Conservation (phyloP, 192 early-diverging fungal genomes). For the Coemansia reversa region DNA sequence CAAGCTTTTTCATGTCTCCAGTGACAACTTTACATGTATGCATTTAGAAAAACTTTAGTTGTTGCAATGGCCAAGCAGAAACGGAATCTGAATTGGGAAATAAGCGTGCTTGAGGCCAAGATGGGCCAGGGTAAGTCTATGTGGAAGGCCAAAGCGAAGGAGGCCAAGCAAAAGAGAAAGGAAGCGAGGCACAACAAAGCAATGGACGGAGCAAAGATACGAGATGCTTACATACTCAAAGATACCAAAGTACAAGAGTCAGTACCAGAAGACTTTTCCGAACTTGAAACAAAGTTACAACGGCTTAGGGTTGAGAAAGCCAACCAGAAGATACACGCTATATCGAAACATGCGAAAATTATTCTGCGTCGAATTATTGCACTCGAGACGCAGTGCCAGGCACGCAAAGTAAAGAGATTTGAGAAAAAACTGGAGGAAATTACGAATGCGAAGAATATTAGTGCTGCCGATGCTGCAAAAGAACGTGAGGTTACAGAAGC, state of each 20-base stretch:
- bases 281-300: conserved; percentile 6
- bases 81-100: conserved; percentile 28
- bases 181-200: conserved; percentile 15
- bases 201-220: background rate
- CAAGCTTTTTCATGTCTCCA: too few species aligned
- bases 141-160: conserved; percentile 20
- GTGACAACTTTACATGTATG: too few species aligned
- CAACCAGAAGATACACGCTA: conserved; percentile 1
- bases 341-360: background rate
- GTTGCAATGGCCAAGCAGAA: conserved; percentile 10
- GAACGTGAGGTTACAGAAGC: background rate
- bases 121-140: conserved; percentile 16
- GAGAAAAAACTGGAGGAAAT: background rate
- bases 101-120: conserved; percentile 27
- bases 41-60: too few species aligned
- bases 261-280: background rate
- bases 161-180: conserved; percentile 14
- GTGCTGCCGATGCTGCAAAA: background rate
- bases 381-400: conserved; percentile 15
- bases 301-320: conserved; percentile 20
- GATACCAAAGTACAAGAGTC: background rate
- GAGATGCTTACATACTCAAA: background rate
- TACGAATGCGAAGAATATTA: conserved; percentile 1
- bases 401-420: conserved; percentile 7
- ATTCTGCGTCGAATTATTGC: conserved; percentile 3